A percentile compares a stretch with the other conserved stretches of the same genome.
Conservation (phyloP, 768 basidiomycete genomes). For the Mycena haematopus region DNA sequence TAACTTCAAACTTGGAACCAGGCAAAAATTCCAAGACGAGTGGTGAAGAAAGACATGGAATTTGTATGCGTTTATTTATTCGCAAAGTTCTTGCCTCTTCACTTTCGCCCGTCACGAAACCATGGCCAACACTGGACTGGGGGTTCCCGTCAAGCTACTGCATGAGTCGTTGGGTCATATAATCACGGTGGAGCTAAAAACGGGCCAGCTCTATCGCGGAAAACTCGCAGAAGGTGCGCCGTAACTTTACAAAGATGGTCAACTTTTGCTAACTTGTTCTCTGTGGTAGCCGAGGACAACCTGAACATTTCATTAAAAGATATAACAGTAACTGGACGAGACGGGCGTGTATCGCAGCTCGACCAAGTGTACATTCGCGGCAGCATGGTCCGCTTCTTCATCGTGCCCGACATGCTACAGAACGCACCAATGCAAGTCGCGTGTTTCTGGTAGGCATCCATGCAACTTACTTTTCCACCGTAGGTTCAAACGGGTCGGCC, state of each 20-base stretch:
- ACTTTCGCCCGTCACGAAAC: constrained; percentile 8
- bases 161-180: constrained; percentile 97
- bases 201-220: constrained; percentile 95
- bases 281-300: constrained; percentile 94
- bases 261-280: constrained; percentile 13
- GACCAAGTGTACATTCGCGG: constrained; percentile 99
- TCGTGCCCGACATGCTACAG: constrained; percentile 98
- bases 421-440: constrained; percentile 94
- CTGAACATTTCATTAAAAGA: constrained; percentile 95
- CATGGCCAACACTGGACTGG: constrained; percentile 72
- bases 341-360: constrained; percentile 97
- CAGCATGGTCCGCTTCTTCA: constrained; percentile 98
- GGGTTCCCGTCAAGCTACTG: constrained; percentile 94
- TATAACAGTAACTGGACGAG: constrained; percentile 96
- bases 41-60: too few species aligned
- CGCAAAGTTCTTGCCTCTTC: constrained; percentile 24
- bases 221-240: constrained; percentile 93
- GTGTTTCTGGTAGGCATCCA: constrained; percentile 13
- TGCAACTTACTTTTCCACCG: constrained; percentile 22
- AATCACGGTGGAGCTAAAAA: constrained; percentile 98
- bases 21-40: too few species aligned
- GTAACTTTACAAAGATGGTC: constrained; percentile 4
- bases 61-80: constrained; percentile 34
- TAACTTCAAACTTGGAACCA: too few species aligned
- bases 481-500: constrained; percentile 99